Evolutionary conservation across 495 filamentous ascomycete species (phyloP).

Genomic region (Aspergillus indologenus): DNA sequence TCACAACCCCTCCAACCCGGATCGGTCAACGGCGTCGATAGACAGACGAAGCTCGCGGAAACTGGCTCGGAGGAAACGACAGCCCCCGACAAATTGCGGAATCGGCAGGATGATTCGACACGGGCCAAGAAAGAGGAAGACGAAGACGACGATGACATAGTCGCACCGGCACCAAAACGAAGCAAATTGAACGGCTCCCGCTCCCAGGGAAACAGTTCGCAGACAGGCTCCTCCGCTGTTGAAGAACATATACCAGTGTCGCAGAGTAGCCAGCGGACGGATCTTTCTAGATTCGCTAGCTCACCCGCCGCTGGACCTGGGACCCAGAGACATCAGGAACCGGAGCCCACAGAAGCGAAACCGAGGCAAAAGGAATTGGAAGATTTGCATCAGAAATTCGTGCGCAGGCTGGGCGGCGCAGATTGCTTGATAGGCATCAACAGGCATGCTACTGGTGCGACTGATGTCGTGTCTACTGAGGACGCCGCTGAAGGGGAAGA

Average conservation of each 20-base stretch:
- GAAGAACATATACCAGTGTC: slow-evolving; percentile 17
- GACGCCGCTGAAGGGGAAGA: slow-evolving; percentile 52
- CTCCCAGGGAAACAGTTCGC: slow-evolving; percentile 15
- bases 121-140: slow-evolving; percentile 22
- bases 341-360: slow-evolving; percentile 48
- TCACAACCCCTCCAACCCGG: slow-evolving; percentile 30
- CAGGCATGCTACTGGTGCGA: slow-evolving; percentile 51
- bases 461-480: slow-evolving; percentile 52
- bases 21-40: slow-evolving; percentile 13
- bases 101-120: slow-evolving; percentile 20
- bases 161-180: slow-evolving; percentile 41
- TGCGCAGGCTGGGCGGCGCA: slow-evolving; percentile 81
- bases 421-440: slow-evolving; percentile 73
- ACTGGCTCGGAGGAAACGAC: slow-evolving; percentile 1
- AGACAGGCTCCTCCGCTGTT: slow-evolving; percentile 1
- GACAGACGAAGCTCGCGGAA: not conserved
- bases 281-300: slow-evolving; percentile 41
- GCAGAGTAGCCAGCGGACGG: slow-evolving; percentile 35
- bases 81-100: slow-evolving; percentile 17
- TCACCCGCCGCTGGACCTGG: slow-evolving; percentile 25
- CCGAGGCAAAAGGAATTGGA: slow-evolving; percentile 53
- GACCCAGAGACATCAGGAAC: slow-evolving; percentile 5
- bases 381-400: slow-evolving; percentile 78
- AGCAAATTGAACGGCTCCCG: slow-evolving; percentile 23
- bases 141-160: slow-evolving; percentile 42